Conservation (phyloP, 176 grass and related monocot genomes). For the Avena insularis region DNA sequence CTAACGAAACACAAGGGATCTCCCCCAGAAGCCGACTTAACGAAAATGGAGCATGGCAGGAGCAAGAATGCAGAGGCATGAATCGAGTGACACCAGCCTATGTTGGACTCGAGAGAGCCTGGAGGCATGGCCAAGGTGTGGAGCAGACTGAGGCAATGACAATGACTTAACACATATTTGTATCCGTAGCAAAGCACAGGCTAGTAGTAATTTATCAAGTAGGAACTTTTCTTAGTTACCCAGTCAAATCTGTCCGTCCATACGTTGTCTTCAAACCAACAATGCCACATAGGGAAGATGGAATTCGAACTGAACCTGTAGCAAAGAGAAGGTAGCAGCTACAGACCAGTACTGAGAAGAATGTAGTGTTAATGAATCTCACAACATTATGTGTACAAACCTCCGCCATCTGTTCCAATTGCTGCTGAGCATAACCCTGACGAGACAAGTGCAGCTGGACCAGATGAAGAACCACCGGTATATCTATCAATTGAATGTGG, state of each 20-base stretch:
- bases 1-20: slow-evolving; percentile 2
- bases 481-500: slow-evolving; percentile 95
- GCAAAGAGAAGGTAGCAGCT: slow-evolving; percentile 25
- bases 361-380: slow-evolving; percentile 15
- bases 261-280: slow-evolving; percentile 98
- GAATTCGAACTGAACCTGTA: slow-evolving; percentile 97
- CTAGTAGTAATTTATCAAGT: neutral
- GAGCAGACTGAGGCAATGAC: neutral
- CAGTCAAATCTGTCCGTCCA: slow-evolving; percentile 78
- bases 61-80: neutral
- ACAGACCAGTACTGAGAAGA: slow-evolving; percentile 29
- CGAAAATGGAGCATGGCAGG: neutral
- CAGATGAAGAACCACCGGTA: slow-evolving; percentile 97
- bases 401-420: slow-evolving; percentile 96
- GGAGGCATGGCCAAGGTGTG: neutral
- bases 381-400: slow-evolving; percentile 43
- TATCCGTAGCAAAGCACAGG: neutral
- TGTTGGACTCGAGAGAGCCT: neutral
- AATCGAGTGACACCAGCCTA: neutral
- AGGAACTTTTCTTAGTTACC: slow-evolving; percentile 57
- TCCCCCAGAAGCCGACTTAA: neutral
- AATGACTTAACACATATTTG: neutral
- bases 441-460: slow-evolving; percentile 91
- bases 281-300: slow-evolving; percentile 96
- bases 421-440: slow-evolving; percentile 90